Conservation (phyloP, 2,329 filamentous ascomycete species). For the Pseudovirgaria hyperparasitica region DNA sequence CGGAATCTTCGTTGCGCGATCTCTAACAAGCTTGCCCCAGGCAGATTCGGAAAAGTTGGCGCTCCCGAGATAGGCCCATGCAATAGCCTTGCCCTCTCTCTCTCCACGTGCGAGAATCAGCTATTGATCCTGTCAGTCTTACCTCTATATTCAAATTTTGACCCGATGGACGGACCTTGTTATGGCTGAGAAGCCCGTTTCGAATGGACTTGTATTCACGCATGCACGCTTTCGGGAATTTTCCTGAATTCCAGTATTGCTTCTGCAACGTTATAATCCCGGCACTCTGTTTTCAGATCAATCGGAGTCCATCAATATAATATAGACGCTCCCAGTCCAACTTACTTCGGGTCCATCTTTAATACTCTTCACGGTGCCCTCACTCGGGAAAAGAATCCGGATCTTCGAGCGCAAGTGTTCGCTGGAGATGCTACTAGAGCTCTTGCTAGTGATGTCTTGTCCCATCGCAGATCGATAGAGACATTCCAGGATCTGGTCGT, state of each 20-base stretch:
- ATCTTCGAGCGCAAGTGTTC: slow-evolving; percentile 9
- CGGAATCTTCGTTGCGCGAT: slow-evolving; percentile 50
- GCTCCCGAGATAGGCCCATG: slow-evolving; percentile 80
- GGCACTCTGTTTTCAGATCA: slow-evolving; percentile 33
- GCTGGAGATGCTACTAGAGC: slow-evolving; percentile 3
- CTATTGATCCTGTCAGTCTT: slow-evolving; percentile 2
- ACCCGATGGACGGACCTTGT: slow-evolving; percentile 46
- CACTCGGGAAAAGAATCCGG: slow-evolving; percentile 20
- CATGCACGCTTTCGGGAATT: slow-evolving; percentile 60
- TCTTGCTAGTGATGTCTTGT: slow-evolving; percentile 10
- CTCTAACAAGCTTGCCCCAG: slow-evolving; percentile 71
- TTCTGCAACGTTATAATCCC: slow-evolving; percentile 73
- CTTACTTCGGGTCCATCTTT: slow-evolving; percentile 48
- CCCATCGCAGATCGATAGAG: slow-evolving; percentile 47
- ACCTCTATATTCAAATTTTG: too few species aligned
- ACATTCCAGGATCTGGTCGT: slow-evolving; percentile 48
- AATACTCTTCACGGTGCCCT: slow-evolving; percentile 41
- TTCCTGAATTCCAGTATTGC: slow-evolving; percentile 55
- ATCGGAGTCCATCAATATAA: slow-evolving; percentile 14
- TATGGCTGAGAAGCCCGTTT: slow-evolving; percentile 69
- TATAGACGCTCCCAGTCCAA: slow-evolving; percentile 10
- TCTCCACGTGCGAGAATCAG: slow-evolving; percentile 31
- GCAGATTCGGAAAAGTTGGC: slow-evolving; percentile 89
- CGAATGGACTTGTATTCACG: slow-evolving; percentile 64
- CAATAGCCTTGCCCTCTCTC: slow-evolving; percentile 26